Evolutionary conservation across 306 rosid genomes (phyloP).

Genomic region (Trichosanthes truncata): DNA sequence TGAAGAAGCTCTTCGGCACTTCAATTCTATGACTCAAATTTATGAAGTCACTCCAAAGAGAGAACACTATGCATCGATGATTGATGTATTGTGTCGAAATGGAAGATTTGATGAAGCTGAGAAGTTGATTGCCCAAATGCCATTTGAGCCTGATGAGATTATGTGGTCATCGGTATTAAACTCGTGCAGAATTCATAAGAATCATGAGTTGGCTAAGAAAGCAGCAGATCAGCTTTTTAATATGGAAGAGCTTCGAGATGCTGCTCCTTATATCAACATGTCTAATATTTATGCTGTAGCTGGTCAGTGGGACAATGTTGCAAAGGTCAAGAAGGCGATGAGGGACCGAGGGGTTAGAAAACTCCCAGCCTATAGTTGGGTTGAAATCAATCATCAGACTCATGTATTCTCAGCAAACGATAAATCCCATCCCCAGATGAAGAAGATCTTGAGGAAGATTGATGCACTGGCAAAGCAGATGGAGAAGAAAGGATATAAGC

Average conservation of each 20-base stretch:
- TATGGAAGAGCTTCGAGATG: constrained; percentile 56
- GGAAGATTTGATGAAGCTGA: constrained; percentile 66
- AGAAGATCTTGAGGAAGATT: constrained; percentile 47
- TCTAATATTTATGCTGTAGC: constrained; percentile 80
- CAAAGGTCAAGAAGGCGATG: constrained; percentile 73
- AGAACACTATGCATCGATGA: constrained; percentile 68
- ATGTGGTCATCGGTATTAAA: constrained; percentile 80
- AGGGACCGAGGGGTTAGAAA: constrained; percentile 74
- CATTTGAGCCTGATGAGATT: constrained; percentile 72
- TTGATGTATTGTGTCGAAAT: constrained; percentile 68
- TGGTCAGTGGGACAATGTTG: constrained; percentile 78
- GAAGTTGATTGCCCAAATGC: constrained; percentile 62
- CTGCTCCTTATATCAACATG: constrained; percentile 70
- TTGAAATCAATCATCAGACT: constrained; percentile 55
- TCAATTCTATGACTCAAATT: constrained; percentile 42
- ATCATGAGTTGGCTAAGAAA: constrained; percentile 59
- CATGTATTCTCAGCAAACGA: constrained; percentile 68
- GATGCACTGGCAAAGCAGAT: constrained; percentile 42
- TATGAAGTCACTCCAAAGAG: constrained; percentile 49
- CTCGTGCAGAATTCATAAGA: constrained; percentile 78
- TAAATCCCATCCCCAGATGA: constrained; percentile 47
- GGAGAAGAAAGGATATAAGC: constrained; percentile 65
- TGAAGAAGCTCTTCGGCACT: constrained; percentile 58
- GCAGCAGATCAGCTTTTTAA: constrained; percentile 67
- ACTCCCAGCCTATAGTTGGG: constrained; percentile 76